These are phyloP conservation scores for Vanilla planifolia DNA, from an alignment of 106 monocot species.

Conservation along the genomic window DNA sequence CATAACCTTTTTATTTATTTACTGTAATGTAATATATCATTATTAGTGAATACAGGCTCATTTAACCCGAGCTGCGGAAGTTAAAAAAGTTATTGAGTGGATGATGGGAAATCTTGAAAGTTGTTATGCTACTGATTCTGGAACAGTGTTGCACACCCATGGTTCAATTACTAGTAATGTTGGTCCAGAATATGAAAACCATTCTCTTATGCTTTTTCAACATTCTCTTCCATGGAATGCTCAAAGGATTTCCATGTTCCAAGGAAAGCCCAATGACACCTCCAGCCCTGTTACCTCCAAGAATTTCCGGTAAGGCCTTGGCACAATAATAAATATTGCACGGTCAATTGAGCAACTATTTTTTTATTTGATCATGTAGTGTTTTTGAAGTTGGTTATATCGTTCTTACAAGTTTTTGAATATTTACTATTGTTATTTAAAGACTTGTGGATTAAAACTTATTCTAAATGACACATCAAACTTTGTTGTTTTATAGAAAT, in stretches of 20 bases:
- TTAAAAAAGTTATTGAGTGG: conserved; percentile 85
- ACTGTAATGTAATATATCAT: conserved; percentile 38
- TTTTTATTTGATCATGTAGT: not conserved
- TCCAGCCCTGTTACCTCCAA: conserved; percentile 59
- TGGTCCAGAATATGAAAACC: conserved; percentile 40
- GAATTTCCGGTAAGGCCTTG: conserved; percentile 63
- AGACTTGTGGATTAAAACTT: too few relatives aligned
- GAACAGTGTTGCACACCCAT: conserved; percentile 18
- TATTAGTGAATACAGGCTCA: conserved; percentile 81
- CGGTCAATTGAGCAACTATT: not conserved
- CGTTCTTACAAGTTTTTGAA: too few relatives aligned
- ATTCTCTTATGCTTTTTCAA: conserved; percentile 26
- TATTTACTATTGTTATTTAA: too few relatives aligned
- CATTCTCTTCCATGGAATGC: conserved; percentile 44
- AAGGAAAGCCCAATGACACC: conserved; percentile 58
- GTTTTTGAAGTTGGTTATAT: not conserved
- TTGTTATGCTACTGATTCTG: conserved; percentile 53
- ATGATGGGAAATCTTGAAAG: conserved; percentile 87
- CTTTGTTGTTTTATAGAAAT: too few relatives aligned
- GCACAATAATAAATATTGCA: not conserved
- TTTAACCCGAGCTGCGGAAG: conserved; percentile 88
- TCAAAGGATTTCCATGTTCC: conserved; percentile 32
- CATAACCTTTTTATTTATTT: conserved; percentile 7
- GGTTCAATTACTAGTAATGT: conserved; percentile 28
- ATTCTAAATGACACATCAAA: too few relatives aligned